Base-by-base conservation (phyloP, 805 yeast genomes). In the Wickerhamiella sorbophila region DNA sequence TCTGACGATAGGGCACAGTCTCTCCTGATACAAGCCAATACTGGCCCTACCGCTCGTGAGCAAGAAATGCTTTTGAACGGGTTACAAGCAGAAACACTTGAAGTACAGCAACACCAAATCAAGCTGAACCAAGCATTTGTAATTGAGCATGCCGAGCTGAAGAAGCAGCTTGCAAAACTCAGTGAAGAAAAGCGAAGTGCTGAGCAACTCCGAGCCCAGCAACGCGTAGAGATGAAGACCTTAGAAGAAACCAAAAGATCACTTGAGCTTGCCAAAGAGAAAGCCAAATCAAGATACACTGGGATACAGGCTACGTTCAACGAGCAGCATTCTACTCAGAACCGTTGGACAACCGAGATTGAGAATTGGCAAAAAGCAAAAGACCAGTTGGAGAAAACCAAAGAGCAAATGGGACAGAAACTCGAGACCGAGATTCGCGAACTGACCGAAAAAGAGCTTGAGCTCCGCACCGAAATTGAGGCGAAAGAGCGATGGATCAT, bases 241-340 rank as follows among this genome's bases (percentile, higher is more conserved):
- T 50, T 63, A 16, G 69, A 64, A 38, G 64, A 61, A 21, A 48
- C 58, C 5, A 58, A 59, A 40, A 59, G 64, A 5, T 49, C 51
- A 15, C 50, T 63, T 14, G 69, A 64, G 29, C 51, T 57, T 14
- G 63, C 59, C 37, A 50, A 55, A 20, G 38, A 57, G 5, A 60
- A 58, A 38, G 51, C 56, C 15, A 62, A 56, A 36, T 47, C 47
- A 37, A 49, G 42, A 41, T 42, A 42, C 36, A 40, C 43, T 19
- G 45, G 47, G 35, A 42, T 54, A 16, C 50, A 39, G 38, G 54
- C 34, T 18, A 49, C 42, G 29, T 37, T 38, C 33, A 50, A 36
- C 33, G 40, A 39, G 6, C 45, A 40, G 40, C 40, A 24, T 36
- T 41, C 31, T 33, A 43, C 39, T 39, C 46, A 38, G 41, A 46